Evolutionary conservation across 768 basidiomycete species (phyloP).

Genomic region (Rhizopogon vesiculosus): DNA sequence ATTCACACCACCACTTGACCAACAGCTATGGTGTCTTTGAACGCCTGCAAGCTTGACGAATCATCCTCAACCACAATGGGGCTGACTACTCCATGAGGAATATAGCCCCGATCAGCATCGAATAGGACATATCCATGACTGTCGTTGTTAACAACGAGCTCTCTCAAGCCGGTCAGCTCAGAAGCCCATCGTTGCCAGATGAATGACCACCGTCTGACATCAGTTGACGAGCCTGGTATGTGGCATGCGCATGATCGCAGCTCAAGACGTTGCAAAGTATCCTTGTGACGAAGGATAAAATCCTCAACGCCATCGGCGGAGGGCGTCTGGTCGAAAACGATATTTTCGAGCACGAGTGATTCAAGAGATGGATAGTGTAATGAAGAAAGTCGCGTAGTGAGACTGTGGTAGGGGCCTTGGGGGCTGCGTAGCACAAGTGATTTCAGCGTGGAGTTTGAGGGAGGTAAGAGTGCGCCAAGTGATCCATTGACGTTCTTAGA

Average conservation of each 20-base stretch:
- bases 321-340: slow-evolving; percentile 20
- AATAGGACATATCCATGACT: slow-evolving; percentile 21
- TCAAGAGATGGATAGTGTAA: slow-evolving; percentile 21
- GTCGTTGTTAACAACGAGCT: slow-evolving; percentile 12
- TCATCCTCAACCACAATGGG: not conserved
- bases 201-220: slow-evolving; percentile 18
- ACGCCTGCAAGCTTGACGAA: not conserved
- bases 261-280: slow-evolving; percentile 17
- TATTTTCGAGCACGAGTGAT: slow-evolving; percentile 23
- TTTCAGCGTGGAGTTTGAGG: slow-evolving; percentile 13
- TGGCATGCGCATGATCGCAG: slow-evolving; percentile 21
- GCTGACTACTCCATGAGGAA: slow-evolving; percentile 14
- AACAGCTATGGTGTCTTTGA: not conserved
- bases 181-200: slow-evolving; percentile 20
- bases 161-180: slow-evolving; percentile 17
- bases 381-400: slow-evolving; percentile 14
- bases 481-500: slow-evolving; percentile 23
- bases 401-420: slow-evolving; percentile 23
- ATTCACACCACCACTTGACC: not conserved
- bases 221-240: slow-evolving; percentile 5
- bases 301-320: slow-evolving; percentile 22
- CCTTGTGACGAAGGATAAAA: slow-evolving; percentile 26
- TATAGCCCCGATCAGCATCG: slow-evolving; percentile 15
- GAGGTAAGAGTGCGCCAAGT: slow-evolving; percentile 19
- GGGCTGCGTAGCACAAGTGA: slow-evolving; percentile 23